Base-by-base conservation (phyloP, 2,329 filamentous ascomycete genomes). In the Thermothelomyces thermophilus region DNA sequence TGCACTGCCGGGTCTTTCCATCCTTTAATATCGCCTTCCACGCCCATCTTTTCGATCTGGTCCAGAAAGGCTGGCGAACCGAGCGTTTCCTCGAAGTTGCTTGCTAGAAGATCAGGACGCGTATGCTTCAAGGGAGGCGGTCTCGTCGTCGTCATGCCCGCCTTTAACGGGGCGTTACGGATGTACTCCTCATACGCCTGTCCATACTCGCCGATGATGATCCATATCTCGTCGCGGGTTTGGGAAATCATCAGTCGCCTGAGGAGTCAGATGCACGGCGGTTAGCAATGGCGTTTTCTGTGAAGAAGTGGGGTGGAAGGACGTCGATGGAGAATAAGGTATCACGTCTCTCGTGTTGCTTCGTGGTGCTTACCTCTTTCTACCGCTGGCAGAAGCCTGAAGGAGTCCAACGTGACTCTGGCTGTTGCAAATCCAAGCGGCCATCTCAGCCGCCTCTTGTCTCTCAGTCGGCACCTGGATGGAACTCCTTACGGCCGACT, bases 131-230 rank as follows among this genome's bases (percentile, higher is more conserved):
- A 3, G 13, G 41, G 7, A 9, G 33, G 10, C 33, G 34, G 19
- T 0, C 30, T 19, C n/a, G 7, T 5, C 14, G 17, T 5, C 1
- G 7, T 10, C 24, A 30, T 19, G 16, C 16, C 16, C 4, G n/a
- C n/a, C 10, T 13, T 19, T 8, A 16, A 5, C 16, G 39, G 39
- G 9, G 13, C 16, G 39, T 41, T 41, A 26, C 26, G 22, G 11
- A 45, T 45, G 13, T 45, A 45, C 3, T 28, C 22, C 16, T 45
- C 42, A 20, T 45, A 37, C 31, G 11, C n/a, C 2, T 6, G 31
- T 13, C 42, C 42, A 20, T 45, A 45, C 33, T 45, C 42, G 20
- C 42, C 42, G 4, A 45, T 20, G 13, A 45, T 45, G 42, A 45
- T 45, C 17, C 31, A 45, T n/a, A 45, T 30, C 16, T 45, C 42